These are phyloP conservation scores for Xerocomus spinulosus DNA, from an alignment of 768 basidiomycete species.

Conservation along the genomic window DNA sequence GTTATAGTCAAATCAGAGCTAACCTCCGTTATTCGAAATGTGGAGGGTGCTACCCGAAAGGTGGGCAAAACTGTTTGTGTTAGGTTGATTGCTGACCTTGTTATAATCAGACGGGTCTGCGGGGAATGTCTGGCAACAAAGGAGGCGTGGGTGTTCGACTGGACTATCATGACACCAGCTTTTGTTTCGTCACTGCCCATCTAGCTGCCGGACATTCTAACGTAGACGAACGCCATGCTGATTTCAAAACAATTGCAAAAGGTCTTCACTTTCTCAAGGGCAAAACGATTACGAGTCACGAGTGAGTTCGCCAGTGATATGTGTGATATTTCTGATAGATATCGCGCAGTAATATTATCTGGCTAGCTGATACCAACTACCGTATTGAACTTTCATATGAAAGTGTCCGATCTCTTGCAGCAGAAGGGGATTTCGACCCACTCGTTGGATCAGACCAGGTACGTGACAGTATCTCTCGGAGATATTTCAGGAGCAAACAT, in stretches of 20 bases:
- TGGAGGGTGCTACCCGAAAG: slow-evolving; percentile 90
- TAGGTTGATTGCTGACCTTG: slow-evolving; percentile 1
- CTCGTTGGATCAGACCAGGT: slow-evolving; percentile 87
- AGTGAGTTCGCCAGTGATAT: slow-evolving; percentile 49
- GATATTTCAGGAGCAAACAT: background rate
- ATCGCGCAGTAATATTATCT: slow-evolving; percentile 74
- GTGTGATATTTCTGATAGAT: slow-evolving; percentile 6
- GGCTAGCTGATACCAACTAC: slow-evolving; percentile 96
- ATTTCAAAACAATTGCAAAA: slow-evolving; percentile 82
- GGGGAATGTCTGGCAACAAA: slow-evolving; percentile 96
- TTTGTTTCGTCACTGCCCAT: slow-evolving; percentile 95
- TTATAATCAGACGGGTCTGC: slow-evolving; percentile 70
- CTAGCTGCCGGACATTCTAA: slow-evolving; percentile 94
- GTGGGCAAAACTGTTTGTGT: slow-evolving; percentile 35
- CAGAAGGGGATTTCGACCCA: slow-evolving; percentile 61
- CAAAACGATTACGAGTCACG: slow-evolving; percentile 83
- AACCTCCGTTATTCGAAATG: slow-evolving; percentile 78
- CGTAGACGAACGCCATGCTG: slow-evolving; percentile 84
- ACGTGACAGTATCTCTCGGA: slow-evolving; percentile 10
- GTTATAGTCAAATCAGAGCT: slow-evolving; percentile 77
- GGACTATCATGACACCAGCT: slow-evolving; percentile 84
- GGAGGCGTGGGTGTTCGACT: slow-evolving; percentile 93
- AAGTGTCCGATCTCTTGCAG: slow-evolving; percentile 64
- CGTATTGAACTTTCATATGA: slow-evolving; percentile 86
- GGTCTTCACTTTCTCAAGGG: slow-evolving; percentile 88